A percentile compares a stretch with the other conserved stretches of the same genome.
Conservation (phyloP, 352 stramenopile species). For the Pythium folliculosum region DNA sequence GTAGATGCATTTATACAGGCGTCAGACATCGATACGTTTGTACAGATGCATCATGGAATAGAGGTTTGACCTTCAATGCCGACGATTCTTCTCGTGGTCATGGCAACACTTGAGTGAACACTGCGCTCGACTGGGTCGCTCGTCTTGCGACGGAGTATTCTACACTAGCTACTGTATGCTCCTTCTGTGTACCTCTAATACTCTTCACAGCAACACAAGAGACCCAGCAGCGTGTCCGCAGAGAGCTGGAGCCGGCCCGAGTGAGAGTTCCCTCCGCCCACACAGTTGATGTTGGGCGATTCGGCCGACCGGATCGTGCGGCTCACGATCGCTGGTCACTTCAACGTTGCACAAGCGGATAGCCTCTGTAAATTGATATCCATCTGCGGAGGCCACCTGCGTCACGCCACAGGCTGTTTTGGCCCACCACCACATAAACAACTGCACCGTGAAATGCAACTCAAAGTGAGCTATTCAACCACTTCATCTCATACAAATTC, state of each 20-base stretch:
- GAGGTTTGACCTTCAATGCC: background rate
- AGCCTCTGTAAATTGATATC: conserved; percentile 20
- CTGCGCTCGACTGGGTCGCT: too few species aligned
- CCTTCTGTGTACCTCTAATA: background rate
- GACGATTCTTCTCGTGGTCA: background rate
- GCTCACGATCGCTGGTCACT: conserved; percentile 21
- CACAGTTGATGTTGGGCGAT: background rate
- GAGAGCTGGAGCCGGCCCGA: too few species aligned
- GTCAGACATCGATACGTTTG: background rate
- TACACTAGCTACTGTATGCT: too few species aligned
- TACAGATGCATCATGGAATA: background rate
- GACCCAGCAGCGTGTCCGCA: background rate
- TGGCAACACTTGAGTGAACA: too few species aligned
- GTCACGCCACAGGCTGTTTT: conserved; percentile 3
- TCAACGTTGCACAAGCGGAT: conserved; percentile 33
- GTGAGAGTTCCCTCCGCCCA: too few species aligned
- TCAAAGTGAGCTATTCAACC: conserved; percentile 9
- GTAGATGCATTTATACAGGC: background rate
- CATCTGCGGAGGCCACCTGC: background rate
- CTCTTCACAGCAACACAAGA: background rate
- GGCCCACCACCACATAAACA: conserved; percentile 11
- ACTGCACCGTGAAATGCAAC: conserved; percentile 5
- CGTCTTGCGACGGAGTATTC: background rate
- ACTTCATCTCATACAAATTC: background rate
- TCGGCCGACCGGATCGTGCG: conserved; percentile 9